These are phyloP conservation scores for Colletotrichum trifolii DNA, from an alignment of 2,329 filamentous ascomycete genomes.

Conservation along the genomic window DNA sequence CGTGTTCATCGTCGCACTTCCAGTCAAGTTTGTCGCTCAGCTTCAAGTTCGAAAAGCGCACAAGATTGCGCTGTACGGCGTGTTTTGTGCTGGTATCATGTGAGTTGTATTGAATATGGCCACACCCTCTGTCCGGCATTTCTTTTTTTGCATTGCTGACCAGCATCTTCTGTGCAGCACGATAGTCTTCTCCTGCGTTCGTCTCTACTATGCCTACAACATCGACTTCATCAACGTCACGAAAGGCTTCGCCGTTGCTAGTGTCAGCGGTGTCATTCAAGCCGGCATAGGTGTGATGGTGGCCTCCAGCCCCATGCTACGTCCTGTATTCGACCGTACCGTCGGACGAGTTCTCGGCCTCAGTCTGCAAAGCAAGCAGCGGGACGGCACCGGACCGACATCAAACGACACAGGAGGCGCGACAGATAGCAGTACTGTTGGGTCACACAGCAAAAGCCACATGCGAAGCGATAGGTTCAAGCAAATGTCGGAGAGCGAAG, in stretches of 20 bases:
- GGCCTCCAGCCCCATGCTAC: conserved; percentile 36
- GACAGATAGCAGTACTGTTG: background rate
- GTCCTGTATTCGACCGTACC: conserved; percentile 38
- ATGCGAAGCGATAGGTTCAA: conserved; percentile 22
- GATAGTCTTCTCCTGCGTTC: conserved; percentile 36
- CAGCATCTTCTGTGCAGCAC: conserved; percentile 18
- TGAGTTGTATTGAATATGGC: conserved; percentile 7
- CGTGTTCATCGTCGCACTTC: conserved; percentile 36
- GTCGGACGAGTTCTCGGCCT: conserved; percentile 21
- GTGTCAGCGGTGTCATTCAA: conserved; percentile 34
- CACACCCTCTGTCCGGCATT: background rate
- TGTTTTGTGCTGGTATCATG: conserved; percentile 38
- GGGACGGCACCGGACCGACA: background rate
- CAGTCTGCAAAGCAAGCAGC: background rate
- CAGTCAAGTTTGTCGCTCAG: conserved; percentile 30
- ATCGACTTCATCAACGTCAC: conserved; percentile 37
- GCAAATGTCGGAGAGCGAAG: conserved; percentile 38
- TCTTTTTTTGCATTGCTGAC: background rate
- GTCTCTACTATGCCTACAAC: conserved; percentile 33
- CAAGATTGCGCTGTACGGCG: conserved; percentile 32
- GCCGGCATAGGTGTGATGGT: conserved; percentile 37
- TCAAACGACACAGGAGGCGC: background rate
- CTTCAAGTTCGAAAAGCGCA: conserved; percentile 29
- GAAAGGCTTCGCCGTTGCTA: conserved; percentile 26
- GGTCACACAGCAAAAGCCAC: background rate